Conservation (phyloP, 352 stramenopile species). For the Albugo laibachii region DNA sequence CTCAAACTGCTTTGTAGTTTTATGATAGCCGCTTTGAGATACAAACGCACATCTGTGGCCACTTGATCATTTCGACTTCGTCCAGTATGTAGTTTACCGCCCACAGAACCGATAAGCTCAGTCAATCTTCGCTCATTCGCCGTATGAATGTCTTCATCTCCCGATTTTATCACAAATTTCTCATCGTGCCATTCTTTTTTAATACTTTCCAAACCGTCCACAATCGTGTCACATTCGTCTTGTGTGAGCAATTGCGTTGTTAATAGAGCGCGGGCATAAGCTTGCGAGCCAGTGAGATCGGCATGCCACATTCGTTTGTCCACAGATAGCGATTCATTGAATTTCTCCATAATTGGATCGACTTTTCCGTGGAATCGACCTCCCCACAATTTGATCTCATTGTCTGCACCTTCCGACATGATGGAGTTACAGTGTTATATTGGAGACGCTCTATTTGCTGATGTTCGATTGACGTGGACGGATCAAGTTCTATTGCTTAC, state of each 20-base stretch:
- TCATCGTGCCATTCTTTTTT: conserved; percentile 73
- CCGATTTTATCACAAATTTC: conserved; percentile 75
- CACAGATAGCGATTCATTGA: conserved; percentile 96
- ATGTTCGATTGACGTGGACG: too few relatives aligned
- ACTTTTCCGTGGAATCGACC: conserved; percentile 89
- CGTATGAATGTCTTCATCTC: conserved; percentile 99
- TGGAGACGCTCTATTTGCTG: too few relatives aligned
- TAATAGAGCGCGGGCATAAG: conserved; percentile 84
- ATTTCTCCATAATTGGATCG: conserved; percentile 95
- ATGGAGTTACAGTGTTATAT: too few relatives aligned
- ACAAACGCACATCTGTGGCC: conserved; percentile 92
- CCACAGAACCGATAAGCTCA: conserved; percentile 91
- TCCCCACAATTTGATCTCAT: conserved; percentile 58
- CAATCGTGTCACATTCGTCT: conserved; percentile 71
- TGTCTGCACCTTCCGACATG: neutral
- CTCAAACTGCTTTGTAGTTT: conserved; percentile 58
- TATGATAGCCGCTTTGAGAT: conserved; percentile 69
- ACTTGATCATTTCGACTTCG: conserved; percentile 96
- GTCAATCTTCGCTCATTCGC: conserved; percentile 96
- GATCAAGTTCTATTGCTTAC: too few relatives aligned
- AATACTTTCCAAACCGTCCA: conserved; percentile 74
- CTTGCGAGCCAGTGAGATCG: conserved; percentile 90
- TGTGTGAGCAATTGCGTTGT: conserved; percentile 86
- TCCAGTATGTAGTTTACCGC: conserved; percentile 95
- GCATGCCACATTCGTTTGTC: conserved; percentile 95